phyloP scores from a whole-genome alignment of 371 early-diverging fungal species.

The Apophysomyces trapeziformis region DNA sequence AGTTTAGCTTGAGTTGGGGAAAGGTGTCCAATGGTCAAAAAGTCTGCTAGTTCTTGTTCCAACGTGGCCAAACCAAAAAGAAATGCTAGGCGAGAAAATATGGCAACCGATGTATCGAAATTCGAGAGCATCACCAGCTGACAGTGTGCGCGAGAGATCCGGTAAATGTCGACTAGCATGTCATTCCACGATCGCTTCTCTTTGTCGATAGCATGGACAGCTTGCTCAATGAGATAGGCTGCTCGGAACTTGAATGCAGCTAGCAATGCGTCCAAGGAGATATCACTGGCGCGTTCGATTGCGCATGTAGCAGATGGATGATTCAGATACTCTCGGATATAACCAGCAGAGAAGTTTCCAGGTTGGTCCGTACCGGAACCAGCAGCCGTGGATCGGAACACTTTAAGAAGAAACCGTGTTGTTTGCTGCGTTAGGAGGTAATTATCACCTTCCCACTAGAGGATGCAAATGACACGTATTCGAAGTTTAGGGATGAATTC shows the following conservation, averaged over 20 bases:
- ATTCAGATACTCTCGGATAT: slow-evolving; percentile 47
- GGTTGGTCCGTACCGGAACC: slow-evolving; percentile 37
- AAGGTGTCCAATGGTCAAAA: slow-evolving; percentile 61
- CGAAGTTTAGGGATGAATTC: background rate
- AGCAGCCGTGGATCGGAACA: slow-evolving; percentile 45
- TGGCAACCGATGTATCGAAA: slow-evolving; percentile 35
- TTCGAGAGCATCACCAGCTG: slow-evolving; percentile 65
- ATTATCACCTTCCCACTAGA: slow-evolving; percentile 78
- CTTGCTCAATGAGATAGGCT: slow-evolving; percentile 44
- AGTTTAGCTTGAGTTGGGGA: slow-evolving; percentile 51
- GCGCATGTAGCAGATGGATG: slow-evolving; percentile 52
- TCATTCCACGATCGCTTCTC: slow-evolving; percentile 50
- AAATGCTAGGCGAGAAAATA: slow-evolving; percentile 18
- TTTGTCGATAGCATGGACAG: slow-evolving; percentile 38
- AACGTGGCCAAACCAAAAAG: slow-evolving; percentile 58
- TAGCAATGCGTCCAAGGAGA: slow-evolving; percentile 35
- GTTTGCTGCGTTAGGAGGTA: slow-evolving; percentile 80
- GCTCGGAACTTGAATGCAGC: slow-evolving; percentile 46
- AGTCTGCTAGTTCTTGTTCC: slow-evolving; percentile 67
- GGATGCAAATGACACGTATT: slow-evolving; percentile 11
- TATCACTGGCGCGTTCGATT: slow-evolving; percentile 30
- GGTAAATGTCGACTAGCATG: slow-evolving; percentile 57
- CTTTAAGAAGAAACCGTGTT: slow-evolving; percentile 69
- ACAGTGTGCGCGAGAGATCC: slow-evolving; percentile 70
- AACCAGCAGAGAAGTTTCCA: slow-evolving; percentile 46